A percentile compares a stretch with the other conserved stretches of the same genome.
Evolutionary conservation across 2,329 filamentous ascomycete genomes (phyloP).

Genomic region (Neoarthrinium moseri): DNA sequence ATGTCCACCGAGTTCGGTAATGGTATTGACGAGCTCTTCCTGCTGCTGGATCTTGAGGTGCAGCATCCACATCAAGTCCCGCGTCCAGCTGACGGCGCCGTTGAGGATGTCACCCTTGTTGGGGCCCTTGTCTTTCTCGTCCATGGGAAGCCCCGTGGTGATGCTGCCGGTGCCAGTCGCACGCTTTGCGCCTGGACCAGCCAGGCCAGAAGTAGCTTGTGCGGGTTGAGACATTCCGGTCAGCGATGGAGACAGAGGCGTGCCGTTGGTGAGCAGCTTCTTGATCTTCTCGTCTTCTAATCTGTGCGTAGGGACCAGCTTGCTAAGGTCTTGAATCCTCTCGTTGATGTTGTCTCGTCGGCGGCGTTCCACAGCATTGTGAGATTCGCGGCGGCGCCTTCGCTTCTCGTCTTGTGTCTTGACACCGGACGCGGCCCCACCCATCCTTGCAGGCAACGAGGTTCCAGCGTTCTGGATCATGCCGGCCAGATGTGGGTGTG

Average conservation of each 20-base stretch:
- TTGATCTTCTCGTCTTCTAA: constrained; percentile 96
- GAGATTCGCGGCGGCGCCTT: constrained; percentile 85
- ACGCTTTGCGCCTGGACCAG: constrained; percentile 78
- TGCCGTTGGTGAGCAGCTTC: constrained; percentile 91
- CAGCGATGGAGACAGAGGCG: constrained; percentile 80
- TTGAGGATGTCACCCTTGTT: constrained; percentile 99
- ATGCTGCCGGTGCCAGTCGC: constrained; percentile 80
- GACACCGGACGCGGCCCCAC: constrained; percentile 53
- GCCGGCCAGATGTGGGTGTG: constrained; percentile 79
- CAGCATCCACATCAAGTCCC: constrained; percentile 96
- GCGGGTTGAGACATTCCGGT: constrained; percentile 67
- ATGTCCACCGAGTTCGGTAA: constrained; percentile 69
- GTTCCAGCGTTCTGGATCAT: constrained; percentile 85
- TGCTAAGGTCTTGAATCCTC: constrained; percentile 92
- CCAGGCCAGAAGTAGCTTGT: constrained; percentile 81
- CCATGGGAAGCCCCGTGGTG: constrained; percentile 85
- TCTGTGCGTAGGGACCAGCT: constrained; percentile 86
- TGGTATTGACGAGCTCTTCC: constrained; percentile 77
- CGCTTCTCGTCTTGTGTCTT: constrained; percentile 86
- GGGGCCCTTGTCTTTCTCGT: constrained; percentile 97
- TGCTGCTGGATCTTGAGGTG: constrained; percentile 87
- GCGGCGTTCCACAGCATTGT: constrained; percentile 93
- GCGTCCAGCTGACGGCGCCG: constrained; percentile 93
- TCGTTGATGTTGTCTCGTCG: constrained; percentile 98
- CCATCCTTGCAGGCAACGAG: constrained; percentile 86